Base-by-base conservation (phyloP, 2,329 filamentous ascomycete genomes). In the Aspergillus caelatus region DNA sequence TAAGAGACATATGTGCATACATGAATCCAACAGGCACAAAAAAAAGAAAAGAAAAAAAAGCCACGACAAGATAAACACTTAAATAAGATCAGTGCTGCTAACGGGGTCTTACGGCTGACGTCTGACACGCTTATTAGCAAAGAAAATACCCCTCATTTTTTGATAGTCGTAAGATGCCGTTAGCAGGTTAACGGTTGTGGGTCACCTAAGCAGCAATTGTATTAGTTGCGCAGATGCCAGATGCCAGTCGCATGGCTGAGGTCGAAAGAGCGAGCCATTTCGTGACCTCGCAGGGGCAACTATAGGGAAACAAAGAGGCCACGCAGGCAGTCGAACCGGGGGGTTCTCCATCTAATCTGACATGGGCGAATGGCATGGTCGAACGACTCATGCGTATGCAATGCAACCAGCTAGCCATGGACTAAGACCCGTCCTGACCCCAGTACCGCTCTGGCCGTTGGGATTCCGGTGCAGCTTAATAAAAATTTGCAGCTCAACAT, bases 391-490 rank as follows among this genome's bases (percentile, higher is more conserved):
- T 28, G 48, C 21, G 48, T 28, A 52, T 52, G 48, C 48, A 52
- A 52, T 52, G 48, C 48, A 52, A 52, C 48, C 48, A 52, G 48
- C 48, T 52, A 52, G 26, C 26, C 21, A 52, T 26, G 1, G 16
- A 52, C 48, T 52, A 26, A 14, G 11, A 32, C 21, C 48, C 48
- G 48, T 52, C 26, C 26, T 32, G 45, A 9, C 48, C 12, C 48
- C 48, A 52, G 3, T 52, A 52, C 12, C 48, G 48, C 48, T 52
- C 48, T 52, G 48, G 48, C 48, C 48, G 48, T 52, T 52, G 48
- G 48, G 48, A 26, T 52, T 52, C 48, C 48, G 48, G 21, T 28
- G 48, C 48, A 52, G 14, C 48, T 48, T 48, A 48, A 48, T 48
- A 26, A 23, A 26, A 48, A 21, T 46, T 6, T 26, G 21, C 4